These are phyloP conservation scores for Termitomyces bulborhizus DNA, from an alignment of 768 basidiomycete species.

Conservation along the genomic window DNA sequence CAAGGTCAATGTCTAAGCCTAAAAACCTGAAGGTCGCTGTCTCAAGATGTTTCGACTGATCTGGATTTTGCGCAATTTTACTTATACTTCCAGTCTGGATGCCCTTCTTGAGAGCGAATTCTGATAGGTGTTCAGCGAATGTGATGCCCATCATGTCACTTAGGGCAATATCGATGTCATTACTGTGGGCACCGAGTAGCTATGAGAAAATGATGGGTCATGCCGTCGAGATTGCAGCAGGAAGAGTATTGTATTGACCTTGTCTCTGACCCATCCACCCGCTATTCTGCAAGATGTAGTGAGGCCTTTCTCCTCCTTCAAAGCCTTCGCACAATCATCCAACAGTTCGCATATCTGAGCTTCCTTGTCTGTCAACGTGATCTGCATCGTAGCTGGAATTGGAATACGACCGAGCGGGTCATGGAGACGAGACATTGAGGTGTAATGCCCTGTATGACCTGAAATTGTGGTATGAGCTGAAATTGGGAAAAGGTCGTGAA, in stretches of 20 bases:
- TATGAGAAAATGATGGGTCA: constrained; percentile 20
- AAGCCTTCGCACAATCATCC: constrained; percentile 63
- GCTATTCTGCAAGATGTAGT: constrained; percentile 80
- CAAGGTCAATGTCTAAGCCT: constrained; percentile 84
- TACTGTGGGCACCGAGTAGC: constrained; percentile 76
- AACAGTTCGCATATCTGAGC: constrained; percentile 67
- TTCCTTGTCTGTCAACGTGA: constrained; percentile 66
- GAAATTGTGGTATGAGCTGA: neutral
- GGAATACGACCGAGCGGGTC: constrained; percentile 9
- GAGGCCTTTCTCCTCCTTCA: constrained; percentile 46
- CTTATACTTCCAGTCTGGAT: constrained; percentile 56
- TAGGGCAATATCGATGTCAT: constrained; percentile 93
- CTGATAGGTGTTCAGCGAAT: constrained; percentile 77
- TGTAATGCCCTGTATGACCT: neutral
- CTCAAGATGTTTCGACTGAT: constrained; percentile 97
- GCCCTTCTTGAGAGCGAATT: constrained; percentile 48
- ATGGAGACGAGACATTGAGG: constrained; percentile 12
- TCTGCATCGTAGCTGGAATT: constrained; percentile 23
- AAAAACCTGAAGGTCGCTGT: constrained; percentile 83
- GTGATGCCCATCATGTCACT: constrained; percentile 83
- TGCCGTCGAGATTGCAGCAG: neutral
- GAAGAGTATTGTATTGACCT: constrained; percentile 46
- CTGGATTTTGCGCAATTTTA: constrained; percentile 89
- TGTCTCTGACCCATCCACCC: constrained; percentile 98
- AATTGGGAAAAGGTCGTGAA: neutral